Conservation (phyloP, 441 rosid genomes). For the California macrophylla region DNA sequence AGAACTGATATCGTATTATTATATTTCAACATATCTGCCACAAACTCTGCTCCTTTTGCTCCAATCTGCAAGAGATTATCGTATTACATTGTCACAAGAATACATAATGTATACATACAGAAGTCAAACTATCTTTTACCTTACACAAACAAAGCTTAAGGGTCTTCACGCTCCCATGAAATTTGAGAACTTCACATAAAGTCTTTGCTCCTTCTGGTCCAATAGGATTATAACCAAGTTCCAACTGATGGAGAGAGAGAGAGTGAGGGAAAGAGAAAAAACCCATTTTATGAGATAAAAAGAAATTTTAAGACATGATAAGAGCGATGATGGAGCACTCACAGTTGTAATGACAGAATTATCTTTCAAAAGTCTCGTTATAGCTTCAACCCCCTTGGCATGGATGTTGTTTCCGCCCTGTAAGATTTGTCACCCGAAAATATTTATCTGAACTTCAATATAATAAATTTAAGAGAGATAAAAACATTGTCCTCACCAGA, state of each 20-base stretch:
- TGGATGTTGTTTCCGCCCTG: constrained; percentile 94
- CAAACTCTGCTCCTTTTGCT: constrained; percentile 65
- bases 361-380: constrained; percentile 71
- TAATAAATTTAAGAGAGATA: constrained; percentile 3
- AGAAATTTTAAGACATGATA: constrained; percentile 2
- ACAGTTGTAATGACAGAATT: constrained; percentile 61
- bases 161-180: constrained; percentile 65
- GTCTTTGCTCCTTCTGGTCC: constrained; percentile 83
- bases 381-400: constrained; percentile 56
- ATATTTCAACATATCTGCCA: constrained; percentile 83
- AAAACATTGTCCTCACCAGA: constrained; percentile 45
- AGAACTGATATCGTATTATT: constrained; percentile 64
- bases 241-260: constrained; percentile 44
- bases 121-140: constrained; percentile 31
- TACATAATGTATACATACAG: not conserved
- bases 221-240: constrained; percentile 82
- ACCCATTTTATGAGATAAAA: constrained; percentile 15
- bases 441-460: not conserved
- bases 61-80: constrained; percentile 52
- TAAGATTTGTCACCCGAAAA: constrained; percentile 8
- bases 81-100: not conserved
- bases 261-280: constrained; percentile 10
- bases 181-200: constrained; percentile 77
- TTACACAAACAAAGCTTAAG: constrained; percentile 98
- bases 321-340: constrained; percentile 21